phyloP scores from a whole-genome alignment of 768 basidiomycete genomes.

The Leccinum obscurum region DNA sequence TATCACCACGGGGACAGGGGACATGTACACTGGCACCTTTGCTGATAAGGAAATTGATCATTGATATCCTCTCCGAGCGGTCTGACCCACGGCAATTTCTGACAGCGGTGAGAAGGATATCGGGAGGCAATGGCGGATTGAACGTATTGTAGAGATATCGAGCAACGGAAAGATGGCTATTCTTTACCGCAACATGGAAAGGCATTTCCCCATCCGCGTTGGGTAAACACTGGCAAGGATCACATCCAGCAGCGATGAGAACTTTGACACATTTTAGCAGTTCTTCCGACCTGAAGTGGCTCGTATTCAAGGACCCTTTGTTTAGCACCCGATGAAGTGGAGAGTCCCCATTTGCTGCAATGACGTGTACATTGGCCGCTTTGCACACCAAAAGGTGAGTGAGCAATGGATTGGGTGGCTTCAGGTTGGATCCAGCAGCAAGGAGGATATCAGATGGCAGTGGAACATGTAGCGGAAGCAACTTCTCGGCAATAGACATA shows the following conservation, averaged over 20 bases:
- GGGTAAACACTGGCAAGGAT: background rate
- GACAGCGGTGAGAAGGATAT: background rate
- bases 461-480: background rate
- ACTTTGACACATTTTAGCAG: fast-evolving
- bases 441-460: background rate
- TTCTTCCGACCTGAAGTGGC: background rate
- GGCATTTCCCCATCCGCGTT: background rate
- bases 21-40: background rate
- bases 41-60: background rate
- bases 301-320: too few relatives aligned
- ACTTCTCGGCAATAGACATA: background rate
- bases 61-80: background rate
- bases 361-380: background rate
- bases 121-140: background rate
- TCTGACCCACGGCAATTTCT: fast-evolving
- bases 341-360: background rate
- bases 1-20: background rate
- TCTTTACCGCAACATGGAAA: background rate
- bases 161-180: background rate
- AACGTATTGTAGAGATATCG: background rate
- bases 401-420: background rate
- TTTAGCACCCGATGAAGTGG: background rate
- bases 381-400: background rate
- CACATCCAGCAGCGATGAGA: background rate
- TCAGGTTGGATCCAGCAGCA: background rate